Evolutionary conservation across 2,329 filamentous ascomycete genomes (phyloP).

Genomic region (Alternaria hordeiaustralica): DNA sequence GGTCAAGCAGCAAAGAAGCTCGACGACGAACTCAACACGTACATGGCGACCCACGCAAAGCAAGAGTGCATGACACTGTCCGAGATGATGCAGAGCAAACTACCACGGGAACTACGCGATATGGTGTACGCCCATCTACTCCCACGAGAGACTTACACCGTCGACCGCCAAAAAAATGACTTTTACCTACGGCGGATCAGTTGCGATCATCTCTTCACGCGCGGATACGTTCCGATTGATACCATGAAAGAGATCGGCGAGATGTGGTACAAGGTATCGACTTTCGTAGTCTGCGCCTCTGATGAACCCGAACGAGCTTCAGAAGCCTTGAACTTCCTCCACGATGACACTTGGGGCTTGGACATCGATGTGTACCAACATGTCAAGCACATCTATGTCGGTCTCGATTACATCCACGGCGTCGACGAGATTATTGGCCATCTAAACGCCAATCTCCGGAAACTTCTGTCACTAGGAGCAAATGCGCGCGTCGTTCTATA

Average conservation of each 20-base stretch:
- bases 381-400: background rate
- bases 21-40: background rate
- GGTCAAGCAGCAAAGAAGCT: background rate
- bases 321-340: background rate
- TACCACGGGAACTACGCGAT: background rate
- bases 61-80: background rate
- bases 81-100: background rate
- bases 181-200: background rate
- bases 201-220: background rate
- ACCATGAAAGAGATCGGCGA: background rate
- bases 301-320: background rate
- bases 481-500: background rate
- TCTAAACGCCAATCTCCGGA: background rate
- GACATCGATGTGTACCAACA: background rate
- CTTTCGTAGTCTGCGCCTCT: background rate
- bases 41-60: background rate
- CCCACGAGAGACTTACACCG: background rate
- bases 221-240: fast-evolving
- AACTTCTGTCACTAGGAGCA: background rate
- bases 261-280: background rate
- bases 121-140: background rate
- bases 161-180: no score
- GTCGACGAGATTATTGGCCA: no score
- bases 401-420: background rate
- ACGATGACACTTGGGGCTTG: fast-evolving